A percentile compares a stretch with the other conserved stretches of the same genome.
Evolutionary conservation across 139 green algal species (phyloP).

Genomic region (Chlorella ohadii): DNA sequence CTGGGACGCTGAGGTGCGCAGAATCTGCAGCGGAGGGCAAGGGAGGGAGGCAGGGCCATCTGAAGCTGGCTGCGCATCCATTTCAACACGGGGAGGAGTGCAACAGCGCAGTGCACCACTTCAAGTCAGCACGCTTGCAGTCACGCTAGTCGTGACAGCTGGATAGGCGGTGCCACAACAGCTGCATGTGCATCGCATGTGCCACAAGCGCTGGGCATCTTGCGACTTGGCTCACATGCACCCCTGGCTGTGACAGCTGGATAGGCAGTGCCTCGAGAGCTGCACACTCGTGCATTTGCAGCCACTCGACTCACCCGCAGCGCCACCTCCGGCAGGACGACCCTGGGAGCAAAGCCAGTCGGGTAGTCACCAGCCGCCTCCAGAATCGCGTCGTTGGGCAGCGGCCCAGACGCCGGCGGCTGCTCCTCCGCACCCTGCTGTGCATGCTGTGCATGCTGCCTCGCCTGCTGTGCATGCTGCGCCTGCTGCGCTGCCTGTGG

Average conservation of each 20-base stretch:
- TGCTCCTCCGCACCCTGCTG: not conserved
- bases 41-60: too few relatives aligned
- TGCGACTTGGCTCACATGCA: too few relatives aligned
- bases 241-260: too few relatives aligned
- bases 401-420: not conserved
- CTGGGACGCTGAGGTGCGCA: not conserved
- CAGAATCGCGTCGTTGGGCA: not conserved
- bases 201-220: too few relatives aligned
- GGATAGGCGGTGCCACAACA: not conserved
- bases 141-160: not conserved
- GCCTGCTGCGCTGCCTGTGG: too few relatives aligned
- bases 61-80: too few relatives aligned
- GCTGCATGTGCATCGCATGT: not conserved
- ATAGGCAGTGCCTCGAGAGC: too few relatives aligned
- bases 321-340: slow-evolving; percentile 17
- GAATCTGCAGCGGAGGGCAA: not conserved
- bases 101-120: too few relatives aligned
- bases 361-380: slow-evolving; percentile 17
- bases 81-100: too few relatives aligned
- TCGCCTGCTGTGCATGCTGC: not conserved
- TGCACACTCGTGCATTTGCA: too few relatives aligned
- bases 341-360: not conserved
- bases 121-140: too few relatives aligned
- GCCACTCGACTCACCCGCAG: not conserved
- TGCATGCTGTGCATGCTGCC: not conserved